Conservation (phyloP, 495 filamentous ascomycete genomes). For the Hypoxylon intermedium region DNA sequence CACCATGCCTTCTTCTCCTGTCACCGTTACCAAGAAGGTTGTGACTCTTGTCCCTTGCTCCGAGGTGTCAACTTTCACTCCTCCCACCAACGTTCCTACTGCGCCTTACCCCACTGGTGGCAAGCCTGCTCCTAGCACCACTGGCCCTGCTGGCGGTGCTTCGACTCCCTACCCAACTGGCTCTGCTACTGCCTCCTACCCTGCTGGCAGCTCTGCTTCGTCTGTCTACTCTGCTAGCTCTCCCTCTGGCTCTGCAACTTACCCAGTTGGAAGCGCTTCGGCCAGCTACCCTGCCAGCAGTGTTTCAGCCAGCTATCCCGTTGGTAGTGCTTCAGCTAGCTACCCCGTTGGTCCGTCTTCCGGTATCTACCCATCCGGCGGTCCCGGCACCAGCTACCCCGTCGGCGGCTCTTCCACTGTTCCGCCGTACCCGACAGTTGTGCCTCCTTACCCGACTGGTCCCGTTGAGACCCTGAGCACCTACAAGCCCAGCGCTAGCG, state of each 20-base stretch:
- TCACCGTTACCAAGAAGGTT: constrained; percentile 40
- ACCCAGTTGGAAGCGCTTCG: constrained; percentile 15
- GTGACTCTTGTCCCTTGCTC: constrained; percentile 44
- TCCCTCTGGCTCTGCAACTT: constrained; percentile 7
- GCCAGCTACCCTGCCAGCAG: constrained; percentile 13
- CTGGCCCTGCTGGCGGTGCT: constrained; percentile 8
- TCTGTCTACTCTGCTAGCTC: constrained; percentile 10
- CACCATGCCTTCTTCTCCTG: constrained; percentile 28
- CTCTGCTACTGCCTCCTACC: constrained; percentile 20
- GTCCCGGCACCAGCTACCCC: background rate
- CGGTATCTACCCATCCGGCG: background rate
- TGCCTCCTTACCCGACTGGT: constrained; percentile 23
- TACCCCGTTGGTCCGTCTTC: constrained; percentile 12
- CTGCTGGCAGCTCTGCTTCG: constrained; percentile 15
- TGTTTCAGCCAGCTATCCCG: background rate
- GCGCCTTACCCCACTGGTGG: constrained; percentile 38
- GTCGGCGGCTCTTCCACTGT: background rate
- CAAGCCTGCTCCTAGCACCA: constrained; percentile 17
- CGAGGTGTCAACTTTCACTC: constrained; percentile 36
- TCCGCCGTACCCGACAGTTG: constrained; percentile 22
- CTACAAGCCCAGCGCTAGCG: constrained; percentile 29
- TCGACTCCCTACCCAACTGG: constrained; percentile 5
- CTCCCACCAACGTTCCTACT: constrained; percentile 38
- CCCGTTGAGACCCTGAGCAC: constrained; percentile 21
- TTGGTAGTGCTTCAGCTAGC: background rate